phyloP scores from a whole-genome alignment of 106 monocot genomes.

The Hemerocallis citrina region DNA sequence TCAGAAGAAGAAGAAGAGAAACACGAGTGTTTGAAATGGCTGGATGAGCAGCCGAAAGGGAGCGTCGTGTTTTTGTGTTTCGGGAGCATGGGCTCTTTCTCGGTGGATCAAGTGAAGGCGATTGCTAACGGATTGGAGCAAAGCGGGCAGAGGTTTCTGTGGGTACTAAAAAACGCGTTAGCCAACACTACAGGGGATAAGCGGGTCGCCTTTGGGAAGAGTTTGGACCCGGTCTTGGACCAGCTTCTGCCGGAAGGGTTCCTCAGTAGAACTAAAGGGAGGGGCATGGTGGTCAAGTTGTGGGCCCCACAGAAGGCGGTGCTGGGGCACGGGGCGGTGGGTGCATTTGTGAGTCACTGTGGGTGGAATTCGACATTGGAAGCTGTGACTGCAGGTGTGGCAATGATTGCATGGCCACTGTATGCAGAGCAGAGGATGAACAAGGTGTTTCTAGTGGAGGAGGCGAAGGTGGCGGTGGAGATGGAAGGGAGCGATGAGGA shows the following conservation, averaged over 20 bases:
- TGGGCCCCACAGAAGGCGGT: constrained; percentile 48
- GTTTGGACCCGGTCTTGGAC: constrained; percentile 40
- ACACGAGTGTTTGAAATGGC: constrained; percentile 24
- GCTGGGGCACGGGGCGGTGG: constrained; percentile 12
- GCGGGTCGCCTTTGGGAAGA: no score
- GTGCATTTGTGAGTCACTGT: constrained; percentile 32
- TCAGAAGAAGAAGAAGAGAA: background rate
- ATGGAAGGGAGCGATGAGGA: constrained; percentile 14
- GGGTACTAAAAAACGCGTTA: no score
- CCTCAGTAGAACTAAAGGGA: constrained; percentile 29
- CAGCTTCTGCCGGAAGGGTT: constrained; percentile 49
- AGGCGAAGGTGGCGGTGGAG: no score
- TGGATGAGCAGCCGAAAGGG: constrained; percentile 27
- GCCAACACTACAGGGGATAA: no score
- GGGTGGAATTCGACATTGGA: constrained; percentile 48
- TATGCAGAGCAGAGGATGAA: constrained; percentile 17
- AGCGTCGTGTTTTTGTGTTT: constrained; percentile 49
- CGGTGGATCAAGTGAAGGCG: constrained; percentile 24
- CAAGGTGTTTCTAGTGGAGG: constrained; percentile 11
- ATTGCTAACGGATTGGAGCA: constrained; percentile 31
- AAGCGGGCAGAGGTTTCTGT: constrained; percentile 34
- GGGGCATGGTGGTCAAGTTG: constrained; percentile 47
- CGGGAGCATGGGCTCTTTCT: constrained; percentile 31
- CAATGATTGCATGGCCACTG: constrained; percentile 37
- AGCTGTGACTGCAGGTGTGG: constrained; percentile 19